These are phyloP conservation scores for Phylloporus sp. DNA, from an alignment of 768 basidiomycete genomes.

Conservation along the genomic window DNA sequence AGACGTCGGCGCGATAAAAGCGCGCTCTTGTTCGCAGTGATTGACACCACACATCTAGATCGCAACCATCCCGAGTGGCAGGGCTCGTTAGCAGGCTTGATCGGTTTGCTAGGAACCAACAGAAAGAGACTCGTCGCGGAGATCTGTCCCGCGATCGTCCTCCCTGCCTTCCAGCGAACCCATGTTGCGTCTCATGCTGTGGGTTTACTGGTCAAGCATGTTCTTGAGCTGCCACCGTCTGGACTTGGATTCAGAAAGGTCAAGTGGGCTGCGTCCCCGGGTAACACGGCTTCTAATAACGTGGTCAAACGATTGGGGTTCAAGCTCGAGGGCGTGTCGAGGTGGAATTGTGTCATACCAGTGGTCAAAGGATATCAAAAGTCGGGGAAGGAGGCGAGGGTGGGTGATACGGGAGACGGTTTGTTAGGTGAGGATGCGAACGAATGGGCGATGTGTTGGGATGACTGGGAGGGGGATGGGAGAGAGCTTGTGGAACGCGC, in stretches of 20 bases:
- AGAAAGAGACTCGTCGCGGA: conserved; percentile 23
- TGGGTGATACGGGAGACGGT: conserved; percentile 24
- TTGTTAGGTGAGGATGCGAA: conserved; percentile 31
- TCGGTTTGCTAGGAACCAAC: conserved; percentile 29
- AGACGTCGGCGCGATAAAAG: conserved; percentile 1
- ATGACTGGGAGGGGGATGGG: conserved; percentile 37
- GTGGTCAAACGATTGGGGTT: conserved; percentile 48
- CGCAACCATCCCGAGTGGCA: conserved; percentile 24
- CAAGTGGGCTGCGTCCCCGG: conserved; percentile 39
- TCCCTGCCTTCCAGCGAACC: conserved; percentile 38
- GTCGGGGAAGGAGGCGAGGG: conserved; percentile 25
- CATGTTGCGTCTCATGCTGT: conserved; percentile 40
- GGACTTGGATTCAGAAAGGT: conserved; percentile 45
- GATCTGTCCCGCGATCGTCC: conserved; percentile 33
- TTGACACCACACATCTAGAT: conserved; percentile 37
- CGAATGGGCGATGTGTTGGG: conserved; percentile 39
- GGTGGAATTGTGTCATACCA: conserved; percentile 39
- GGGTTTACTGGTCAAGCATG: conserved; percentile 33
- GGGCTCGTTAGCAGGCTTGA: conserved; percentile 35
- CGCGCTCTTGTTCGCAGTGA: conserved; percentile 34
- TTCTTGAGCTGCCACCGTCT: conserved; percentile 25
- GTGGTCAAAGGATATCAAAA: conserved; percentile 20
- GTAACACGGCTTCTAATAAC: conserved; percentile 35
- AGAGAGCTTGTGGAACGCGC: conserved; percentile 29
- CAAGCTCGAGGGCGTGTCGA: conserved; percentile 37